Evolutionary conservation across 257 asterid species (phyloP), one percentile per base, ranked within the genome.

Genomic region (Plectranthus barbatus): DNA sequence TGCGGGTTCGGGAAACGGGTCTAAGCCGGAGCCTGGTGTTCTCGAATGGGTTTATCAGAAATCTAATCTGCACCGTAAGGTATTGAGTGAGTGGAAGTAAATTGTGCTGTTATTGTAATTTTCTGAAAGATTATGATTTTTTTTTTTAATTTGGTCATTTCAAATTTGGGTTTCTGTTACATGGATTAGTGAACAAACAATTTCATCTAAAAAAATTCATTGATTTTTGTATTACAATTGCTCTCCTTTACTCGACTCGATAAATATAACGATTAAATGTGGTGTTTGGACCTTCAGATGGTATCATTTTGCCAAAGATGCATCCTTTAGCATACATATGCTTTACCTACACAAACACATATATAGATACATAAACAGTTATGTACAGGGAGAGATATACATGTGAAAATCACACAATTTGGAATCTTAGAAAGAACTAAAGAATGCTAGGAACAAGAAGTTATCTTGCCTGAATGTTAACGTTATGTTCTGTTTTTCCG

Each of bases 41-140:
- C 52, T 77, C 70, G 19, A 51, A 18, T 50, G 65, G 74, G 59
- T 77, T 54, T 70, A 66, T 47, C 69, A 76, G 49, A 70, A 64
- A 44, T 21, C 61, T 2, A 44, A 74, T 65, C 67, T 39, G 44
- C 78, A 58, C 18, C 82, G 61, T 23, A 83, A 83, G 94, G 96
- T 88, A 67, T 42, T 26, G 31, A 26, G 7, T 26, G 31, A 26
- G 7, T 45, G 34, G 4, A 14, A 19, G 18, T 15, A 33, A 41
- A 11, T 52, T 62, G 23, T 23, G 17, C 13, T n/a, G n/a, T n/a
- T n/a, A n/a, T n/a, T n/a, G n/a, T n/a, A n/a, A n/a, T n/a, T n/a
- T n/a, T n/a, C n/a, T n/a, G n/a, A n/a, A n/a, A n/a, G 31, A 26
- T 1, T 26, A n/a, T 26, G 31, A 26, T 1, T 39, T 39, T 5